phyloP scores from a whole-genome alignment of 2,329 filamentous ascomycete genomes.

The Zymoseptoria crescenta region DNA sequence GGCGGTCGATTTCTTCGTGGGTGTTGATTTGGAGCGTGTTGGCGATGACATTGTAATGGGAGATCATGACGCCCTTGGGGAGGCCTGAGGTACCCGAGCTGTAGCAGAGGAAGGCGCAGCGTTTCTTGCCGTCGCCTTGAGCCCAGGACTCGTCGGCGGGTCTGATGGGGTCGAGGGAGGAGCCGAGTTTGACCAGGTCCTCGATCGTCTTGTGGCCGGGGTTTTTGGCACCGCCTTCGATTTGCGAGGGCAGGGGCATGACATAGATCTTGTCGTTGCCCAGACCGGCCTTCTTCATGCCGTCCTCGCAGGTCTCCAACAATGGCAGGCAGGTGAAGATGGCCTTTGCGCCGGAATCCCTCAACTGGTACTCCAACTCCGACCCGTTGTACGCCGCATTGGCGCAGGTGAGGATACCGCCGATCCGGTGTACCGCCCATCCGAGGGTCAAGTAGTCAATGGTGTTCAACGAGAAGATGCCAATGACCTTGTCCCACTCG shows the following conservation, averaged over 20 bases:
- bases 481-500: constrained; percentile 76
- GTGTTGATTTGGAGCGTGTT: constrained; percentile 58
- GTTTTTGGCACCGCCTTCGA: constrained; percentile 42
- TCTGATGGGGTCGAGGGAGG: constrained; percentile 46
- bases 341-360: constrained; percentile 59
- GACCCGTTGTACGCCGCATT: constrained; percentile 64
- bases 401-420: constrained; percentile 66
- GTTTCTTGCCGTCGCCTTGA: constrained; percentile 57
- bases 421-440: constrained; percentile 66
- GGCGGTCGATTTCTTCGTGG: constrained; percentile 41
- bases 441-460: constrained; percentile 67
- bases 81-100: constrained; percentile 73
- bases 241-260: constrained; percentile 55
- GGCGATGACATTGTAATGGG: constrained; percentile 69
- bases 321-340: constrained; percentile 66
- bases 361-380: constrained; percentile 66
- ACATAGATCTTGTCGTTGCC: constrained; percentile 59
- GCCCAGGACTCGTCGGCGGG: constrained; percentile 47
- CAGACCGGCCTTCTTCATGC: constrained; percentile 56
- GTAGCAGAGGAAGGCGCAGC: constrained; percentile 70
- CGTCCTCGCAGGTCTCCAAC: constrained; percentile 55
- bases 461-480: constrained; percentile 74
- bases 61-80: constrained; percentile 69
- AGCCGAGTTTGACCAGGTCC: constrained; percentile 57
- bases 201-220: constrained; percentile 57